Conservation (phyloP, 2,329 filamentous ascomycete genomes). For the Ophiocordyceps polyrhachis-furcata region DNA sequence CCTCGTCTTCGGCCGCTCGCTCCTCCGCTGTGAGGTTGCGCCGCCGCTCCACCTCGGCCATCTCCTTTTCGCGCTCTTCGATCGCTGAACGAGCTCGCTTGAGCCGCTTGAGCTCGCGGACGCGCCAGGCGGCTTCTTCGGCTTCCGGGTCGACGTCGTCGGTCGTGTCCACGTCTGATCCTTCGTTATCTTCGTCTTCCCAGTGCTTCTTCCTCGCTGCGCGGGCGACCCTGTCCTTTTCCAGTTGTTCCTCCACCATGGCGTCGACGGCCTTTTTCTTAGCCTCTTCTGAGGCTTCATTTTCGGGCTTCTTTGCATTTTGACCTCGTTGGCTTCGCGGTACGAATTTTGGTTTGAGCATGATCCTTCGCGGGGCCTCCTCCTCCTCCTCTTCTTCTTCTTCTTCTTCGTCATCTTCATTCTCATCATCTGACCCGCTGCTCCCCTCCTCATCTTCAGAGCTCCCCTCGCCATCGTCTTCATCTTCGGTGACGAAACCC, state of each 20-base stretch:
- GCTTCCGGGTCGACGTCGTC: conserved; percentile 75
- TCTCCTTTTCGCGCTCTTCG: conserved; percentile 65
- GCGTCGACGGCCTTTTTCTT: conserved; percentile 55
- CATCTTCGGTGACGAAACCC: conserved; percentile 42
- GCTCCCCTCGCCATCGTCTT: conserved; percentile 21
- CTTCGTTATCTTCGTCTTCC: conserved; percentile 58
- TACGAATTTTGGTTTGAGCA: conserved; percentile 46
- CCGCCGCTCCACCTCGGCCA: conserved; percentile 75
- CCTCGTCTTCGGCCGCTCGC: conserved; percentile 67
- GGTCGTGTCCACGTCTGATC: conserved; percentile 69
- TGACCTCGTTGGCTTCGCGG: conserved; percentile 35
- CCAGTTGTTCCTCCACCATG: conserved; percentile 75
- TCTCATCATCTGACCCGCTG: conserved; percentile 14
- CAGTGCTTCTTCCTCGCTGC: conserved; percentile 66
- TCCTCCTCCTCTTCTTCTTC: conserved; percentile 34
- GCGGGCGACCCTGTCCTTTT: conserved; percentile 58
- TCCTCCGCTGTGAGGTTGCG: conserved; percentile 76
- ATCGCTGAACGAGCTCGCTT: conserved; percentile 75
- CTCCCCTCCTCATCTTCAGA: conserved; percentile 7
- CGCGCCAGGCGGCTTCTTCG: conserved; percentile 82
- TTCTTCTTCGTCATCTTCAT: conserved; percentile 21
- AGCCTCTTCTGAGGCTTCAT: conserved; percentile 37
- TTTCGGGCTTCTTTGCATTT: conserved; percentile 9
- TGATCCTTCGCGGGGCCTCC: conserved; percentile 34
- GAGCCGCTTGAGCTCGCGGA: conserved; percentile 76